Base-by-base conservation (phyloP, 306 rosid species). In the Canavalia gladiata region DNA sequence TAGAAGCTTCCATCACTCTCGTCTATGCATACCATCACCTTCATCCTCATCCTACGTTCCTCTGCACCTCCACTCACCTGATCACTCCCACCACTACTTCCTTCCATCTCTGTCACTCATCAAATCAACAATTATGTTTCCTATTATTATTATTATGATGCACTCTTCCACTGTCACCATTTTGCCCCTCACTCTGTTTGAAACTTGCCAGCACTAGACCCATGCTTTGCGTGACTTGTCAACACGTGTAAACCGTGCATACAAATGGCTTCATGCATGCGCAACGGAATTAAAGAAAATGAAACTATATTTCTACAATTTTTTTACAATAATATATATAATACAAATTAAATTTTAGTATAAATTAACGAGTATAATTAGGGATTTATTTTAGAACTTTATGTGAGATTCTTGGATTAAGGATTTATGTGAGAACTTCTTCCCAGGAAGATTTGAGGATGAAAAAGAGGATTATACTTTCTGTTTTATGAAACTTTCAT, bases 1-100 rank as follows among this genome's bases (percentile, higher is more conserved):
- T 88, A 78, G 79, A 85, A 88, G 82, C 97, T 92, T 2, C 73
- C 84, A 0, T 89, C 93, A 51, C 95, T 92, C 72, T 89, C 92
- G 42, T 92, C 97, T 9, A 92, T 41, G 1, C 92, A 95, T 58
- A 92, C 93, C 95, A 92, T 89, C 75, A 82, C 92, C 77, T 78
- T 89, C 89, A 76, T 87, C 78, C 65, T 82, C 81, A 57, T 79
- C 47, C 46, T 46, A n/a, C 28, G 43, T 75, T 39, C 43, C 76
- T 6, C 62, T 74, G 74, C 34, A 39, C 84, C 79, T 6, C 13
- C 58, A 0, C 25, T 35, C 51, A 70, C 11, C 11, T n/a, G 63
- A 30, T 56, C 64, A 8, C 56, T 18, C 25, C 25, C 37, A 4
- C 51, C 80, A 4, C 57, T 56, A 45, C 2, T 29, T 50, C 31